These are phyloP conservation scores for Sporothrix protearum DNA, from an alignment of 2,329 filamentous ascomycete species.

Conservation along the genomic window DNA sequence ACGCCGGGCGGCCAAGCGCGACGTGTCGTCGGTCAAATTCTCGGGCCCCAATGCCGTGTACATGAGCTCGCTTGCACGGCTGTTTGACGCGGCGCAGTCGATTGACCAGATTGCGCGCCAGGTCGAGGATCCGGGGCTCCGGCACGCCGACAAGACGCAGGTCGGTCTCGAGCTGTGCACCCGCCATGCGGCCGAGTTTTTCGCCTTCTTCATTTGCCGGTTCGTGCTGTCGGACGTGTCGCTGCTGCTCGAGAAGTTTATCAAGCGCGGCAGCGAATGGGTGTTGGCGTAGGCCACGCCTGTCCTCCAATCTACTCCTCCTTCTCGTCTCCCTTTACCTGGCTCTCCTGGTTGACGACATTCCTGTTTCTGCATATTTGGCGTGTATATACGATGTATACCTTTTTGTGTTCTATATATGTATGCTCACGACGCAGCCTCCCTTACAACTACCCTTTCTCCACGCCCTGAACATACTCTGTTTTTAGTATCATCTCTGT, in stretches of 20 bases:
- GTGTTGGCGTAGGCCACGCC: constrained; percentile 46
- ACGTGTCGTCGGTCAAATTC: constrained; percentile 66
- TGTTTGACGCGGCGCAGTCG: constrained; percentile 91
- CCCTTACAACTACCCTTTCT: neutral
- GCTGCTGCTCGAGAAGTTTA: constrained; percentile 88
- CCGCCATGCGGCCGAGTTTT: constrained; percentile 93
- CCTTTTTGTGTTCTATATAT: neutral
- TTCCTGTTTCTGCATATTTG: neutral
- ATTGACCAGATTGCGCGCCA: constrained; percentile 94
- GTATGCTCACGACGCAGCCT: neutral
- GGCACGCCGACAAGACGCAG: constrained; percentile 87
- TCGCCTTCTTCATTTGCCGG: constrained; percentile 92
- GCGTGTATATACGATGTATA: neutral
- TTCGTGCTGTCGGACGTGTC: constrained; percentile 87
- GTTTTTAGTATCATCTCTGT: neutral
- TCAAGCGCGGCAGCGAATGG: constrained; percentile 97
- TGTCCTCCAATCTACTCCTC: neutral
- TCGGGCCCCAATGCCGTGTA: constrained; percentile 83
- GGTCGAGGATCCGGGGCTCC: constrained; percentile 89
- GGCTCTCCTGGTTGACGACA: neutral
- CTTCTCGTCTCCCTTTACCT: neutral
- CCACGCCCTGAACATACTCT: constrained; percentile 5
- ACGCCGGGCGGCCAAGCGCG: constrained; percentile 67
- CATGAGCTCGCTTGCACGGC: constrained; percentile 81
- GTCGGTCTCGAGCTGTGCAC: constrained; percentile 92